Evolutionary conservation across 2,329 filamentous ascomycete species (phyloP), one percentile per base, ranked within the genome.

Genomic region (Aspergillus quadrilineatus): DNA sequence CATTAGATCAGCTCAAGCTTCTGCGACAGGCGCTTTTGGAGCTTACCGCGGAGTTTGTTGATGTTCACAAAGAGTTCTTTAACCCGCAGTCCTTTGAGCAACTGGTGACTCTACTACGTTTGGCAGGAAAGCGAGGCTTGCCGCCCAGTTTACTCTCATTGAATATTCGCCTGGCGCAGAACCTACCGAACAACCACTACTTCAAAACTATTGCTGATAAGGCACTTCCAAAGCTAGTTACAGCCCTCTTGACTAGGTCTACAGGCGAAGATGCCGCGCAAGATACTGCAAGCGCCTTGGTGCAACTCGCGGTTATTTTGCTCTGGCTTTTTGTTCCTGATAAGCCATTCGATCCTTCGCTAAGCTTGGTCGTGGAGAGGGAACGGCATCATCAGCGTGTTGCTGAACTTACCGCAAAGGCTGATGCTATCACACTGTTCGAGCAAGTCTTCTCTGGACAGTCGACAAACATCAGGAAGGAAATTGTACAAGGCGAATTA

Each of bases 311-410:
- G 1, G 74, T 92, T 17, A 87, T 87, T 14, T 84, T 88, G 39
- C 79, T 97, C 47, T 83, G 84, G 60, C 80, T 97, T 2, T 97
- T 93, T 67, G 86, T 97, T 2, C 92, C 95, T 0, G 88, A 96
- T 71, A 87, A 88, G 63, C 83, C 89, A 3, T 94, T 93, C 66
- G 94, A 99, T 71, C 94, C 94, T 1, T 85, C 85, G 1, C 70
- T 86, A 34, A 77, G 77, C 49, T 74, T 82, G 6, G 78, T 79
- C 51, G 82, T 96, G 15, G 87, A 91, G 64, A 82, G 85, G 17
- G 73, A 81, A 53, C 76, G 84, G 22, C 81, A 88, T 67, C 69
- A 77, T 15, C 78, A 85, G 55, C 79, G 89, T 39, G 81, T 83
- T 46, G 62, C 70, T 3, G 76, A 80, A 8, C 73, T 96, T 1